Evolutionary conservation across 2,329 filamentous ascomycete species (phyloP).

Genomic region (Chrysoporthe deuterocubensis): DNA sequence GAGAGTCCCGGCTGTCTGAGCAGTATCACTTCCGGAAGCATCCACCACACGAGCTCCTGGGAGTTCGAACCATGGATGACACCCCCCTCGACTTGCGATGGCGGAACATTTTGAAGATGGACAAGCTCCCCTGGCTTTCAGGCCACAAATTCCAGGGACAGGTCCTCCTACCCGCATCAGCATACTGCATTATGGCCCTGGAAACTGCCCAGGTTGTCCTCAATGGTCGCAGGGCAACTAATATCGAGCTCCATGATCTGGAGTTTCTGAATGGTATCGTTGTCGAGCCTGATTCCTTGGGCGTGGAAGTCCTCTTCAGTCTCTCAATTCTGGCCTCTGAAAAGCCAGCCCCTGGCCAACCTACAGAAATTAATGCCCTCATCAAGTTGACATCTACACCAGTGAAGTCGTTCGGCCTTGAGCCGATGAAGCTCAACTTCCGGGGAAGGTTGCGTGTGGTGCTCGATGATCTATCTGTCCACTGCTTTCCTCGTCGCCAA

Average conservation of each 20-base stretch:
- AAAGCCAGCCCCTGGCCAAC: neutral
- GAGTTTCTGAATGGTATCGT: constrained; percentile 40
- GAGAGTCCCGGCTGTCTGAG: constrained; percentile 46
- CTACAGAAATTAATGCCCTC: constrained; percentile 35
- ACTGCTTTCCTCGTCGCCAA: constrained; percentile 36
- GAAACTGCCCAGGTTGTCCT: constrained; percentile 44
- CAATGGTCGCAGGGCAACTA: constrained; percentile 32
- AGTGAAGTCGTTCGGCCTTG: constrained; percentile 35
- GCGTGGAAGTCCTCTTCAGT: constrained; percentile 44
- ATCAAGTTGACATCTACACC: constrained; percentile 42
- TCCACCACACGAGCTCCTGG: constrained; percentile 43
- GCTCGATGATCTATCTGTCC: constrained; percentile 35
- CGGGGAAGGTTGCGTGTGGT: constrained; percentile 39
- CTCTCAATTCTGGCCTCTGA: constrained; percentile 34
- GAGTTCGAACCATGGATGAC: constrained; percentile 43
- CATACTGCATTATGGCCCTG: constrained; percentile 51
- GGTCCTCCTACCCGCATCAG: constrained; percentile 50
- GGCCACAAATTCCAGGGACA: constrained; percentile 50
- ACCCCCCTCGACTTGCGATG: constrained; percentile 43
- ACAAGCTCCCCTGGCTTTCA: constrained; percentile 45
- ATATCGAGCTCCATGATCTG: constrained; percentile 40
- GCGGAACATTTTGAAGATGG: constrained; percentile 45
- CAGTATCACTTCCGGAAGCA: constrained; percentile 44
- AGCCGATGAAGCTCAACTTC: constrained; percentile 44
- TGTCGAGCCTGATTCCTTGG: constrained; percentile 39